These are phyloP conservation scores for Aspergillus ruber DNA, from an alignment of 2,329 filamentous ascomycete species.

Conservation along the genomic window DNA sequence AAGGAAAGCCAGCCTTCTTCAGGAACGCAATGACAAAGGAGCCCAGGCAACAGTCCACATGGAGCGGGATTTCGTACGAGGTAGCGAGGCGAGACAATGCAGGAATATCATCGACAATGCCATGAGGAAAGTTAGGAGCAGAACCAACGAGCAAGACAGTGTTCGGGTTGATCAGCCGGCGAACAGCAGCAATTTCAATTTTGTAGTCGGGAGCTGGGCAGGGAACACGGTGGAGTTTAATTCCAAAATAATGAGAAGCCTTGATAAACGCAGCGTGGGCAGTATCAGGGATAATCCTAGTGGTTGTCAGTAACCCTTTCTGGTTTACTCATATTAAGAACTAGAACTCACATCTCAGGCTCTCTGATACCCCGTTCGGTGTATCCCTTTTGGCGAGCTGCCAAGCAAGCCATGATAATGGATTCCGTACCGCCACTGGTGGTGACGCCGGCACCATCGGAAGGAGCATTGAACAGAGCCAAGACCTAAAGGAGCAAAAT, in stretches of 20 bases:
- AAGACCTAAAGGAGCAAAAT: slow-evolving; percentile 46
- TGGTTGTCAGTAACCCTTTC: slow-evolving; percentile 11
- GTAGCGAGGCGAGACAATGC: slow-evolving; percentile 75
- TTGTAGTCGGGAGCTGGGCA: slow-evolving; percentile 82
- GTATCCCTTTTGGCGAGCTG: slow-evolving; percentile 82
- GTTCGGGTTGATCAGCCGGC: slow-evolving; percentile 85
- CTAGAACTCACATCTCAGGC: slow-evolving; percentile 73
- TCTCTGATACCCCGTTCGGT: slow-evolving; percentile 79
- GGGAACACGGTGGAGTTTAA: slow-evolving; percentile 82
- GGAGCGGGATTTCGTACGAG: slow-evolving; percentile 73
- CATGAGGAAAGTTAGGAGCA: slow-evolving; percentile 95
- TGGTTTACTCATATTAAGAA: background rate
- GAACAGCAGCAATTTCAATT: slow-evolving; percentile 70
- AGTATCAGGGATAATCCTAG: slow-evolving; percentile 84
- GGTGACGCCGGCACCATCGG: slow-evolving; percentile 77
- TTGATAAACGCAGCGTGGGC: slow-evolving; percentile 96
- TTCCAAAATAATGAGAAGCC: slow-evolving; percentile 90
- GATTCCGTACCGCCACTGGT: slow-evolving; percentile 94
- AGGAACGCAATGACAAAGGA: slow-evolving; percentile 93
- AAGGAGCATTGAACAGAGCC: slow-evolving; percentile 79
- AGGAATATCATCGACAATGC: slow-evolving; percentile 92
- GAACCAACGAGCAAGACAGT: slow-evolving; percentile 90
- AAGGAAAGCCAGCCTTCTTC: slow-evolving; percentile 76
- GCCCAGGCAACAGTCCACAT: slow-evolving; percentile 96
- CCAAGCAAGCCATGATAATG: slow-evolving; percentile 90